Base-by-base conservation (phyloP, 805 yeast genomes). In the Soucietia sequanensis region DNA sequence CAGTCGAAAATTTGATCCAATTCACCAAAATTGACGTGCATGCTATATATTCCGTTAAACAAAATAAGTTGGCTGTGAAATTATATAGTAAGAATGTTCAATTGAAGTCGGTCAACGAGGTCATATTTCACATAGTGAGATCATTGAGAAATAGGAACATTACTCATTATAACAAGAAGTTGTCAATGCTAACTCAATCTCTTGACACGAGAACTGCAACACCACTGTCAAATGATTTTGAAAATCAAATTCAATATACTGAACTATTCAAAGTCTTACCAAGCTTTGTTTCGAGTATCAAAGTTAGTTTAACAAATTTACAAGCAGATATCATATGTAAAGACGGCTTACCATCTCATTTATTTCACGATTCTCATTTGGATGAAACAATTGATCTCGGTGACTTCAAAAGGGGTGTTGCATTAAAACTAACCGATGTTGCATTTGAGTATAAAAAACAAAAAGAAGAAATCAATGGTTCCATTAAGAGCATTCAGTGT, bases 301-400 rank as follows among this genome's bases (percentile, higher is more conserved):
- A 53, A 38, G 24, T 62, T 12, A 48, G 48, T n/a, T 42, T 61
- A 6, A 33, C 54, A 3, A 41, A 48, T 21, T 23, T 65, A 11
- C 62, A 59, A 41, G 51, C 60, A 2, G 63, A 62, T 29, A 52
- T 68, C 4, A 51, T 62, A 10, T 67, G 72, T 41, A 65, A 65
- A 33, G 73, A 68, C 35, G 60, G 60, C 6, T 47, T 68, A 12
- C 74, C 74, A 0, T 49, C 55, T 33, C 60, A 60, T 32, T 35
- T 41, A 2, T 42, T 60, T 9, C 42, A 31, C 20, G 62, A 60
- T 30, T 49, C 51, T 5, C 36, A 35, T 2, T 30, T 53, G 2
- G 48, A 46, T 2, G 41, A 57, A 16, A 54, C 60, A 5, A 41
- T 62, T 17, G 65, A 68, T 36, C 45, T 68, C 30, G 61, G 59